Conservation (phyloP, 768 basidiomycete genomes). For the Pleurotus tuoliensis region DNA sequence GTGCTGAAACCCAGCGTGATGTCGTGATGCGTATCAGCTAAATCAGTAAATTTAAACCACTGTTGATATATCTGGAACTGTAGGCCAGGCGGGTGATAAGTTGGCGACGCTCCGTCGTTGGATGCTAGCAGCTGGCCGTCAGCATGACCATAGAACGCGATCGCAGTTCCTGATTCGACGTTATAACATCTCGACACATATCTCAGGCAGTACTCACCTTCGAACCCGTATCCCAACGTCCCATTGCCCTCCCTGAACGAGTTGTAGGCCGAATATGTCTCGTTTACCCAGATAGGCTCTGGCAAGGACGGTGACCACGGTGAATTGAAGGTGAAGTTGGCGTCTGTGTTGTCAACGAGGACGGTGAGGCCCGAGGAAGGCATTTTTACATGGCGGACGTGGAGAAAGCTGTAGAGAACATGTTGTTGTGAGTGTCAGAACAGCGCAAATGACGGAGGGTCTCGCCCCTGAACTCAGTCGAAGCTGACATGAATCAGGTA, state of each 20-base stretch:
- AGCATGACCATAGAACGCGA: background rate
- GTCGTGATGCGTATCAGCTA: conserved; percentile 34
- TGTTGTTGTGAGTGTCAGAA: background rate
- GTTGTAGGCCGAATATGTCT: background rate
- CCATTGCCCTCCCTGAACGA: background rate
- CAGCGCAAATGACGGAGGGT: background rate
- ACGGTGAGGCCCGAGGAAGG: background rate
- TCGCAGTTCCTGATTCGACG: background rate
- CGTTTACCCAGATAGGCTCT: background rate
- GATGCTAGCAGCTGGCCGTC: background rate
- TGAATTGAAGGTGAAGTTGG: background rate
- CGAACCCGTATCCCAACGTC: background rate
- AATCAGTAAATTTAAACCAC: background rate
- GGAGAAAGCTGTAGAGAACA: background rate
- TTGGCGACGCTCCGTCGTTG: background rate
- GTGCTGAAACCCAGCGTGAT: conserved; percentile 23
- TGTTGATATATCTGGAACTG: background rate
- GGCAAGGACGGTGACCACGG: background rate
- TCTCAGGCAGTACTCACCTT: background rate
- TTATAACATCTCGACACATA: background rate
- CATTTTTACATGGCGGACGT: background rate
- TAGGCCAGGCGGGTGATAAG: background rate
- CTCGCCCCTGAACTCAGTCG: conserved; percentile 1
- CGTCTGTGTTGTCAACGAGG: conserved; percentile 1
- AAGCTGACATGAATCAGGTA: background rate